Conservation (phyloP, 345 rosid species). For the Pseudoturritis turrita region DNA sequence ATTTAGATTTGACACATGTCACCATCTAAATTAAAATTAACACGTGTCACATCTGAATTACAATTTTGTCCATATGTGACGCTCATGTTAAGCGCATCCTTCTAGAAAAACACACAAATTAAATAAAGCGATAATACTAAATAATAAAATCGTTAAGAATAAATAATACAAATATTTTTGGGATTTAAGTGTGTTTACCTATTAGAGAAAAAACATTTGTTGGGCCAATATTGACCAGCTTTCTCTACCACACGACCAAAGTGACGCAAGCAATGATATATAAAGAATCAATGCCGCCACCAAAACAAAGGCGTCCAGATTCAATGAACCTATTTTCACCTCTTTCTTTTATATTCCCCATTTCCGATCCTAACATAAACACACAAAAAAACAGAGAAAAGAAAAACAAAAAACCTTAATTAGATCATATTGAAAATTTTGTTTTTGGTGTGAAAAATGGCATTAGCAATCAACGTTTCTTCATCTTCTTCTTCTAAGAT, state of each 20-base stretch:
- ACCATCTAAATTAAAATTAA: too few relatives aligned
- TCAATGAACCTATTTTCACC: slow-evolving; percentile 32
- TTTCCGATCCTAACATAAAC: slow-evolving; percentile 1
- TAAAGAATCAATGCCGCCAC: slow-evolving; percentile 21
- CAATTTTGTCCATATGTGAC: too few relatives aligned
- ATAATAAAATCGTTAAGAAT: too few relatives aligned
- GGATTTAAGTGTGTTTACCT: neutral
- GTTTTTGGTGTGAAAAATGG: slow-evolving; percentile 33
- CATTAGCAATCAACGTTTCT: slow-evolving; percentile 47
- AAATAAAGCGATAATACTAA: too few relatives aligned
- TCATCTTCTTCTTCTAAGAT: slow-evolving; percentile 33
- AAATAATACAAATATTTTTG: too few relatives aligned
- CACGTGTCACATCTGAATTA: too few relatives aligned
- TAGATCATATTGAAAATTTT: neutral
- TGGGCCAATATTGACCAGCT: slow-evolving; percentile 16
- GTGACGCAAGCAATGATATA: slow-evolving; percentile 31
- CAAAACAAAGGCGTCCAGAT: slow-evolving; percentile 28
- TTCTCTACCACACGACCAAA: slow-evolving; percentile 24
- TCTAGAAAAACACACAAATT: too few relatives aligned
- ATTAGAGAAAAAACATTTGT: neutral
- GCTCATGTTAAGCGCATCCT: too few relatives aligned
- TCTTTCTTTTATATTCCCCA: slow-evolving; percentile 10
- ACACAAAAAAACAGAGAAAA: neutral
- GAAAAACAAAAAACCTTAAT: neutral
- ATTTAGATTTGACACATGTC: too few relatives aligned